phyloP scores from a whole-genome alignment of 2,329 filamentous ascomycete species.

The Colletotrichum tabaci region DNA sequence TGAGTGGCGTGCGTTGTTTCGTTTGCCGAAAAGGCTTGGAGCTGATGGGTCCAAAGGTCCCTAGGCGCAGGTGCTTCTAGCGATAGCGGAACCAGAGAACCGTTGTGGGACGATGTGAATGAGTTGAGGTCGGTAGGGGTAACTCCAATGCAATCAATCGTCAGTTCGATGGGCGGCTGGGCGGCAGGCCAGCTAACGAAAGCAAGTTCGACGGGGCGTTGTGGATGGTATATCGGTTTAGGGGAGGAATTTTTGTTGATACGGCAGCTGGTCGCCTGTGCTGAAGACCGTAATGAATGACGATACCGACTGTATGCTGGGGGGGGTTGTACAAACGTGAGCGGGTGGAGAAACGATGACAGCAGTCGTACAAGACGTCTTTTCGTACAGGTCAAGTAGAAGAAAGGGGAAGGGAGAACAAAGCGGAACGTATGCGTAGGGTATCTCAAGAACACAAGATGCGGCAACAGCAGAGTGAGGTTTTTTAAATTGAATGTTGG shows the following conservation, averaged over 20 bases:
- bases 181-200: not conserved
- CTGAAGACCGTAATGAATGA: conserved; percentile 5
- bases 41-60: not conserved
- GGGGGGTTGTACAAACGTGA: conserved; percentile 2
- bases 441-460: conserved; percentile 2
- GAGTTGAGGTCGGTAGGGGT: not conserved
- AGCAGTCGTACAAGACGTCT: not conserved
- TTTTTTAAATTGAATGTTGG: not conserved
- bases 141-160: not conserved
- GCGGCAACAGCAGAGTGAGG: not conserved
- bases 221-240: too few relatives aligned
- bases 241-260: too few relatives aligned
- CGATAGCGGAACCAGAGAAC: not conserved
- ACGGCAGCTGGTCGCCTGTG: not conserved
- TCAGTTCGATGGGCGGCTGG: not conserved
- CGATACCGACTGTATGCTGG: not conserved
- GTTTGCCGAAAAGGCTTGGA: not conserved
- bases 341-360: too few relatives aligned
- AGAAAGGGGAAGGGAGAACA: not conserved
- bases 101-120: not conserved
- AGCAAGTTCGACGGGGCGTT: too few relatives aligned
- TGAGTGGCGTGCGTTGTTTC: not conserved
- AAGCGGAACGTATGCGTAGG: not conserved
- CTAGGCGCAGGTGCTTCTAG: not conserved
- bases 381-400: not conserved